phyloP scores from a whole-genome alignment of 179 eudicot genomes.

The Carnegiea gigantea region DNA sequence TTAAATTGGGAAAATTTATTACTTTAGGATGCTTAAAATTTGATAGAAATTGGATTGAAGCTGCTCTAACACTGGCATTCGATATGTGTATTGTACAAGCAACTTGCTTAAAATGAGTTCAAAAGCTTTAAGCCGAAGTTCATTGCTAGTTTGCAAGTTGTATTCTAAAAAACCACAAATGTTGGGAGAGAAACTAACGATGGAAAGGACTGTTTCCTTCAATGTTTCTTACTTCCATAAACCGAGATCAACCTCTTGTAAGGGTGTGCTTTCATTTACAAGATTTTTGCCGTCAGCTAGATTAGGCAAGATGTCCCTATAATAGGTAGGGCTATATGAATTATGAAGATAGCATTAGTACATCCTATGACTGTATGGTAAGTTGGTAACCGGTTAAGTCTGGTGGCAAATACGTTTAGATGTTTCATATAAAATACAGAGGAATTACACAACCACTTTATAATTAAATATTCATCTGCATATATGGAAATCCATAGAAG shows the following conservation, averaged over 20 bases:
- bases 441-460: background rate
- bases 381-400: no score
- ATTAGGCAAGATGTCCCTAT: background rate
- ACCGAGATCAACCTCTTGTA: no score
- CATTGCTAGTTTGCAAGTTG: background rate
- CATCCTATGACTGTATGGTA: background rate
- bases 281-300: background rate
- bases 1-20: background rate
- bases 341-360: background rate
- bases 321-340: background rate
- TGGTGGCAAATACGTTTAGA: background rate
- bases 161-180: no score
- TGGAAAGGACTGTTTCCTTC: no score
- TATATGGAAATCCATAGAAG: background rate
- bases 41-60: background rate
- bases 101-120: no score
- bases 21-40: background rate
- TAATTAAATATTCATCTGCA: background rate
- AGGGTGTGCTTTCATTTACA: background rate
- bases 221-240: no score
- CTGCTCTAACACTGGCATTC: background rate
- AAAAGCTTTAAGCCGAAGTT: no score
- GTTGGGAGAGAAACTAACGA: no score
- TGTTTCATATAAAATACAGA: background rate
- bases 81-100: no score